Base-by-base conservation (phyloP, 352 stramenopile genomes). In the Phytophthora sojae region DNA sequence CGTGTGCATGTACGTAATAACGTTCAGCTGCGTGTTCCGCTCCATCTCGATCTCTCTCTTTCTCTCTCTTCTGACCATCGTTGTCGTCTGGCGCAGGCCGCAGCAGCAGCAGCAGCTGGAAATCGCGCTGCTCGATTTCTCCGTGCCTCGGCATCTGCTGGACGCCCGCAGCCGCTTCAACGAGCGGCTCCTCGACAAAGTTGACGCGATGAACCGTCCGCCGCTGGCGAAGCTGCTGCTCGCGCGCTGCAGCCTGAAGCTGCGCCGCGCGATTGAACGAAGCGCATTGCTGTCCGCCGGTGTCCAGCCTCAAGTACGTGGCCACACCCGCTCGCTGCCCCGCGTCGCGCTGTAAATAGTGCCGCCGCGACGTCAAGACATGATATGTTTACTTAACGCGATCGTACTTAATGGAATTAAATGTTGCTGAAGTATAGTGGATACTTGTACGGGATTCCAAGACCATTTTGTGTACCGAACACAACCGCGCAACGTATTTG, bases 91-190 rank as follows among this genome's bases (percentile, higher is more conserved):
- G 14, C 30, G 15, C 7, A 81, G 73, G 7, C 37, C 57, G 21
- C 21, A 21, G 6, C 19, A 8, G 0, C 57, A 12, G 0, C 57
- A 66, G 37, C 55, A 80, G 47, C 26, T 68, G 56, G 58, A 57
- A 63, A 60, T 77, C 2, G 21, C 49, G 29, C 58, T 91, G 17
- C 79, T 83, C 19, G 79, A 88, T 45, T 90, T 92, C 64, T 88
- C 84, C 6, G 61, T 88, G 9, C 84, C 84, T 21, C 68, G 81
- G 30, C 72, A 81, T 54, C 54, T 89, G 51, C 45, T 85, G 39
- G 15, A 55, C 39, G 58, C 25, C 17, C 25, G 32, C 19, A 30
- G 21, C 19, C 55, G 35, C 42, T 58, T 59, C 51, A 62, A 64
- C 26, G 42, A 49, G 42, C 14, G 9, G 42, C 42, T 23, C 17